Conservation (phyloP, 2,329 filamentous ascomycete species). For the Xylariaceae sp. region DNA sequence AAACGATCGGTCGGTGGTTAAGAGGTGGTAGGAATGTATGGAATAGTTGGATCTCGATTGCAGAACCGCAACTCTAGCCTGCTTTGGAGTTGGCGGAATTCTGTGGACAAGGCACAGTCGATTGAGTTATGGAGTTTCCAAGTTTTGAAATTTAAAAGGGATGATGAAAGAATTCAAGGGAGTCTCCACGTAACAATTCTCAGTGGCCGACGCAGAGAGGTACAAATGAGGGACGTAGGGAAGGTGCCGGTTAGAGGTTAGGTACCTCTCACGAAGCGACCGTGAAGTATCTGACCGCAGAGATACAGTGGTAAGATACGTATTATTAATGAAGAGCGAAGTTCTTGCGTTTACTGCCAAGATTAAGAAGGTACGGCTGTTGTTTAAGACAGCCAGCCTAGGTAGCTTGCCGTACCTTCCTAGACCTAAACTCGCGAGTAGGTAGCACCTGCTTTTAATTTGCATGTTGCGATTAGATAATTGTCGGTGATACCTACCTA, state of each 20-base stretch:
- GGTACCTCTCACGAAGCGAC: neutral
- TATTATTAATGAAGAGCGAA: neutral
- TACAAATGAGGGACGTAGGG: neutral
- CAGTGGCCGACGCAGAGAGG: conserved; percentile 6
- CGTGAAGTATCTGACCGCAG: neutral
- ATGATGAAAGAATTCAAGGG: conserved; percentile 23
- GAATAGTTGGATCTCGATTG: neutral
- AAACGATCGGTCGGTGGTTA: conserved; percentile 7
- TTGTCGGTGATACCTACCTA: neutral
- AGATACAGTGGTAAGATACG: neutral
- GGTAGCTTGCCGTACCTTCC: neutral
- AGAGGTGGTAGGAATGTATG: too few species aligned
- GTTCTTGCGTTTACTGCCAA: neutral
- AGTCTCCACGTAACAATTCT: conserved; percentile 18
- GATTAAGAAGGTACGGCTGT: neutral
- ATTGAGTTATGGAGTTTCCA: conserved; percentile 7
- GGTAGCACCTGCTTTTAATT: neutral
- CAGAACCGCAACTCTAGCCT: conserved; percentile 13
- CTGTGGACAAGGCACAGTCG: conserved; percentile 17
- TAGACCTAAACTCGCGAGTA: neutral
- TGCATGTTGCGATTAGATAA: neutral
- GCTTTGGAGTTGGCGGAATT: neutral
- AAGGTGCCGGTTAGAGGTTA: neutral
- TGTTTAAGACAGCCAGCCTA: neutral
- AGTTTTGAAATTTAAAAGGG: conserved; percentile 16